Percentiles rank a stretch among this genome's conserved stretches.
Conservation (phyloP, 495 filamentous ascomycete species). For the Lasiosphaeria ovina region DNA sequence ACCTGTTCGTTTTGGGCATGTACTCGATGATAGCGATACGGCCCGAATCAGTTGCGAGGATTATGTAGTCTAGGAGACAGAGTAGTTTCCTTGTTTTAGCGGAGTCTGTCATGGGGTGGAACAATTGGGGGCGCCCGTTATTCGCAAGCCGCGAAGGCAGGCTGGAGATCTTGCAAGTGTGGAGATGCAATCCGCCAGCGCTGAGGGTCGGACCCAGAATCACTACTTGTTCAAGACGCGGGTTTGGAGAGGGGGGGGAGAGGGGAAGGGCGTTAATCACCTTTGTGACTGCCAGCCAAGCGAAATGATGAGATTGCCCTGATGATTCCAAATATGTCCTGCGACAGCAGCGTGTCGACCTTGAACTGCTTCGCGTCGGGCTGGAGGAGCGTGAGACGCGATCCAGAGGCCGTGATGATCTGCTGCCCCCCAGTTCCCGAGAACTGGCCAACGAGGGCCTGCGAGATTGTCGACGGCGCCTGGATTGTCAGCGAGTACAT, state of each 20-base stretch:
- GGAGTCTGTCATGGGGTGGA: background rate
- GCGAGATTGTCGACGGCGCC: slow-evolving; percentile 80
- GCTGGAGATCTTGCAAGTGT: too few species aligned
- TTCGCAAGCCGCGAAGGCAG: slow-evolving; percentile 4
- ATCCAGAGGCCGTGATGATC: slow-evolving; percentile 91
- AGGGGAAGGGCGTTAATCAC: slow-evolving; percentile 54
- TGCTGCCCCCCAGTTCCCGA: slow-evolving; percentile 93
- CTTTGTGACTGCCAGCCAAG: slow-evolving; percentile 90
- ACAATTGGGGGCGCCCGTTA: slow-evolving; percentile 17
- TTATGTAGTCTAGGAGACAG: slow-evolving; percentile 79
- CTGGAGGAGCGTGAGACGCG: slow-evolving; percentile 80
- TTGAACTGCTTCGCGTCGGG: slow-evolving; percentile 83
- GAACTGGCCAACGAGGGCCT: slow-evolving; percentile 91
- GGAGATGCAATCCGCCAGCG: slow-evolving; percentile 36
- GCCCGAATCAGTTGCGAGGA: slow-evolving; percentile 92
- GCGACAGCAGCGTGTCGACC: slow-evolving; percentile 77
- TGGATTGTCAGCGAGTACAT: slow-evolving; percentile 95
- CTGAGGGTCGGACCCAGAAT: slow-evolving; percentile 70
- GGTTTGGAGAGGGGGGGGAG: slow-evolving; percentile 21
- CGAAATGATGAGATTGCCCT: slow-evolving; percentile 82
- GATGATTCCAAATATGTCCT: slow-evolving; percentile 95
- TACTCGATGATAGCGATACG: slow-evolving; percentile 94
- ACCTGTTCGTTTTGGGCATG: slow-evolving; percentile 78
- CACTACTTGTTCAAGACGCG: slow-evolving; percentile 75
- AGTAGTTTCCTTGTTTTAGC: slow-evolving; percentile 37